Evolutionary conservation across 352 stramenopile species (phyloP).

Genomic region (Peronosclerospora sorghi): DNA sequence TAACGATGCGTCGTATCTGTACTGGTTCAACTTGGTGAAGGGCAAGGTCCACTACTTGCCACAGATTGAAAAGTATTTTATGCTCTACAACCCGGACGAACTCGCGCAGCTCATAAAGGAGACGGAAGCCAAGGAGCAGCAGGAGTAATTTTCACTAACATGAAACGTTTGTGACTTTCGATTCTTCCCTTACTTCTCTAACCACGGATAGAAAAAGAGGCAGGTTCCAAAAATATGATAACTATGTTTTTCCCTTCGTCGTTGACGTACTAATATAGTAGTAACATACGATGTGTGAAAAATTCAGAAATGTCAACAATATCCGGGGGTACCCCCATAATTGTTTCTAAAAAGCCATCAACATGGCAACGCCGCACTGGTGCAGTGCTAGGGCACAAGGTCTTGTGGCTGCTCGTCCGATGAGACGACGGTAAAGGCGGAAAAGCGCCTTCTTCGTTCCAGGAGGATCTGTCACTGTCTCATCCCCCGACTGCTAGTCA

Average conservation of each 20-base stretch:
- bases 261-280: no score
- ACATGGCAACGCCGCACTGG: no score
- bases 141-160: constrained; percentile 7
- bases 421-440: constrained; percentile 9
- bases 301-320: not conserved
- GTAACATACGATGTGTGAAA: no score
- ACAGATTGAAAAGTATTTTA: constrained; percentile 84
- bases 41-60: constrained; percentile 83
- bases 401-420: constrained; percentile 2
- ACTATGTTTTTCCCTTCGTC: no score
- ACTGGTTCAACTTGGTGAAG: constrained; percentile 83
- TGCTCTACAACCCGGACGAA: constrained; percentile 84
- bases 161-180: no score
- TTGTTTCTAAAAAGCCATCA: constrained; percentile 5
- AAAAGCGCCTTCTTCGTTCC: constrained; percentile 5
- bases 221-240: no score
- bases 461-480: constrained; percentile 10
- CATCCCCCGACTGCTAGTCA: constrained; percentile 50
- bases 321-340: no score
- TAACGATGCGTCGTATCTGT: constrained; percentile 84
- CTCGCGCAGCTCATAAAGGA: constrained; percentile 75
- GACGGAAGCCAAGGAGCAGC: constrained; percentile 72
- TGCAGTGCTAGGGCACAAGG: not conserved
- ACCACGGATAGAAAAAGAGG: no score
- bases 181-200: not conserved